Percentiles rank a stretch among this genome's conserved stretches.
Conservation (phyloP, 331 rosid genomes). For the Saraca asoca region DNA sequence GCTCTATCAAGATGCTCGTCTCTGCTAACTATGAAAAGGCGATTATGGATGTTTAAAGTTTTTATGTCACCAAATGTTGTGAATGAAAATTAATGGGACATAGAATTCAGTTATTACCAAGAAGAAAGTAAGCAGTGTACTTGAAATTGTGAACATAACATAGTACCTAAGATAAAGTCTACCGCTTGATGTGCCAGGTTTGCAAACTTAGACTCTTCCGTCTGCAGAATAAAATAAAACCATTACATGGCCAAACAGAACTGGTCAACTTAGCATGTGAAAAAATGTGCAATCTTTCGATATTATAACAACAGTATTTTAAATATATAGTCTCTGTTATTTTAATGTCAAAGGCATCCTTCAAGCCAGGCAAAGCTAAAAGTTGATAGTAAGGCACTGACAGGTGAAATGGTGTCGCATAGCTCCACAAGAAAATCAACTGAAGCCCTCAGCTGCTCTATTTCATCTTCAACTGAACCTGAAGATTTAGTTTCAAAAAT, state of each 20-base stretch:
- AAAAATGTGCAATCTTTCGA: background rate
- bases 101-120: conserved; percentile 1
- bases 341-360: background rate
- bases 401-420: conserved; percentile 64
- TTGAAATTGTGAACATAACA: conserved; percentile 12
- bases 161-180: conserved; percentile 76
- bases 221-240: conserved; percentile 46
- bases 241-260: background rate
- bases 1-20: no score
- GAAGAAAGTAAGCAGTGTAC: conserved; percentile 1
- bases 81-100: conserved; percentile 13
- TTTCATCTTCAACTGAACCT: conserved; percentile 64
- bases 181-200: conserved; percentile 87
- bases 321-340: background rate
- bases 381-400: conserved; percentile 28
- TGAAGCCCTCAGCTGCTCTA: conserved; percentile 74
- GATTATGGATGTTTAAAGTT: conserved; percentile 4
- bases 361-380: background rate
- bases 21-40: background rate
- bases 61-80: background rate
- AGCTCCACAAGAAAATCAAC: conserved; percentile 90
- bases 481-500: conserved; percentile 27
- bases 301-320: background rate
- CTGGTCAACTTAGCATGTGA: background rate
- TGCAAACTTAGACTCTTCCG: conserved; percentile 58